phyloP scores from a whole-genome alignment of 306 rosid species.

The Cicer yamashitae region DNA sequence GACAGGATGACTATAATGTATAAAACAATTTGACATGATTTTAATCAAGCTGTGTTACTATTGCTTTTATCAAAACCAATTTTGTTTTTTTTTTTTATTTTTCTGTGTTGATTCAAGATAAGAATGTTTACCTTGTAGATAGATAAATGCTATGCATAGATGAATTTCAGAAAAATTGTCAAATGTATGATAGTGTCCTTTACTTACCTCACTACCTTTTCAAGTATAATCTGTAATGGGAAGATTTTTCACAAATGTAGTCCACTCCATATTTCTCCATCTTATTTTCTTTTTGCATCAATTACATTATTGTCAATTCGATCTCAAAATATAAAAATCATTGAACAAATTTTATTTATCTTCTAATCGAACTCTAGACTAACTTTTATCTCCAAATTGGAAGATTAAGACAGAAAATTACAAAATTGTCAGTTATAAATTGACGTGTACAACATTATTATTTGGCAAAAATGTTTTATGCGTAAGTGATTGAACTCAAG shows the following conservation, averaged over 20 bases:
- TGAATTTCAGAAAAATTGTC: neutral
- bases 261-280: too few relatives aligned
- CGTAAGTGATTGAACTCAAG: too few relatives aligned
- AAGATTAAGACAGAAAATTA: neutral
- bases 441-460: neutral
- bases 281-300: too few relatives aligned
- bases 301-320: too few relatives aligned
- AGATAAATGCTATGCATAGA: neutral
- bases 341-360: too few relatives aligned
- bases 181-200: neutral
- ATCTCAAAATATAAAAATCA: too few relatives aligned
- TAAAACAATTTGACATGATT: constrained; percentile 46
- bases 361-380: too few relatives aligned
- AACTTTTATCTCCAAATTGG: too few relatives aligned
- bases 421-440: neutral
- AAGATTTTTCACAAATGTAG: too few relatives aligned
- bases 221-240: too few relatives aligned
- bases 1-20: constrained; percentile 61
- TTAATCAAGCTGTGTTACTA: constrained; percentile 12
- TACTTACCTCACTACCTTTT: neutral
- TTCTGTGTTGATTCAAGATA: neutral
- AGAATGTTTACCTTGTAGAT: neutral
- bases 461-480: neutral
- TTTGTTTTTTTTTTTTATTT: neutral
- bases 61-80: constrained; percentile 24